Conservation (phyloP, 129 eudicot genomes). For the Lactuca sativa region DNA sequence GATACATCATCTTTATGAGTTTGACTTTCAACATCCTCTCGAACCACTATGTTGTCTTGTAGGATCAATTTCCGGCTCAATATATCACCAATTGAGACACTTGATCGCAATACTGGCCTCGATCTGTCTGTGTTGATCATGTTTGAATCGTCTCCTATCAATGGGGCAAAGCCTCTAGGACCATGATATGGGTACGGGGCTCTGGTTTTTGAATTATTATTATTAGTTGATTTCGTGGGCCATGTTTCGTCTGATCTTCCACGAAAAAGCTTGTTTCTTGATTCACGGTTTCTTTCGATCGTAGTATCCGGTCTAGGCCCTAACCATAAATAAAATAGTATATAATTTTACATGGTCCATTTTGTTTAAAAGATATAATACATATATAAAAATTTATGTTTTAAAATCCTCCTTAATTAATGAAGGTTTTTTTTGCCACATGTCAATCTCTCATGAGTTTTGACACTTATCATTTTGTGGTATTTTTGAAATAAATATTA, state of each 20-base stretch:
- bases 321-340: constrained; percentile 14
- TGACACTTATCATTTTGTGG: too few species aligned
- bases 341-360: too few species aligned
- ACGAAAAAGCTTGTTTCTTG: constrained; percentile 9
- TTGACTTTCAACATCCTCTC: constrained; percentile 39
- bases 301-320: constrained; percentile 27
- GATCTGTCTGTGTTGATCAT: constrained; percentile 33
- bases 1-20: constrained; percentile 48
- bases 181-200: constrained; percentile 31
- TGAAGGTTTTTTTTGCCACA: too few species aligned
- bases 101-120: constrained; percentile 44
- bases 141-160: constrained; percentile 35
- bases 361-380: background rate
- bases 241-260: constrained; percentile 25
- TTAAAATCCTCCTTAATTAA: too few species aligned
- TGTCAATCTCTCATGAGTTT: too few species aligned
- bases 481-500: too few species aligned
- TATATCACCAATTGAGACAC: constrained; percentile 63
- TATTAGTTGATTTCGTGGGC: constrained; percentile 5
- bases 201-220: constrained; percentile 23
- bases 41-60: constrained; percentile 59
- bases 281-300: constrained; percentile 22
- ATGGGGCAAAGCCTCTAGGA: constrained; percentile 27
- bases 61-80: constrained; percentile 55
- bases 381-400: too few species aligned